Evolutionary conservation across 2,329 filamentous ascomycete species (phyloP), one percentile per base, ranked within the genome.

Genomic region (Domatiomyces globalis): DNA sequence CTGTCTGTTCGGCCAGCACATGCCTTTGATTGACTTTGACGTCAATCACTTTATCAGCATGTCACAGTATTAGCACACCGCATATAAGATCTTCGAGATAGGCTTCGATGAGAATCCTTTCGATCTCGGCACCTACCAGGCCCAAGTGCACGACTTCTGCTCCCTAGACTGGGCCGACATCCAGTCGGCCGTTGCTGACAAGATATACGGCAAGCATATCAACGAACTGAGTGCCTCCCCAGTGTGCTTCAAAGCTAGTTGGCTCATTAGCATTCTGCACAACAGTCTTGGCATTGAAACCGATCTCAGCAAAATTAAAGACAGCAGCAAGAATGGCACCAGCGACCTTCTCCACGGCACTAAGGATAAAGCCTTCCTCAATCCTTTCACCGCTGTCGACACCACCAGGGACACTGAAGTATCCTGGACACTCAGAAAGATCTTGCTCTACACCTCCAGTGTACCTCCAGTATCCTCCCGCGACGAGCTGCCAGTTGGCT

Each of bases 61-160:
- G 2, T 96, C 90, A 1, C 92, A 98, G 65, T 98, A 94, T 68
- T 98, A 92, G 90, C 92, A 98, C 66, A 94, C 90, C 0, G 98
- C 92, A 0, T 92, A 98, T 61, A 88, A 92, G 50, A 83, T 96
- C 1, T 96, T 98, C 61, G 79, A 84, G 54, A 78, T 80, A 72
- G 81, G 80, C 3, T 81, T 86, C 57, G 83, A 85, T 59, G 77
- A 81, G 59, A 83, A 86, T 58, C 80, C 85, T 0, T 98, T 96
- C 66, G 88, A 96, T 62, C 86, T 95, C 59, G 79, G 83, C 55
- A 88, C 85, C 0, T 98, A 96, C 61, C 89, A 96, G 63, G 75
- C 83, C 56, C 80, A 84, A 36, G 92, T 96, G 4, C 77, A 82
- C 54, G 79, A 86, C 5, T 96, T 94, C 62, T 98, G 92, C 66